Evolutionary conservation across 2,329 filamentous ascomycete species (phyloP).

Genomic region (Fusarium dimerum): DNA sequence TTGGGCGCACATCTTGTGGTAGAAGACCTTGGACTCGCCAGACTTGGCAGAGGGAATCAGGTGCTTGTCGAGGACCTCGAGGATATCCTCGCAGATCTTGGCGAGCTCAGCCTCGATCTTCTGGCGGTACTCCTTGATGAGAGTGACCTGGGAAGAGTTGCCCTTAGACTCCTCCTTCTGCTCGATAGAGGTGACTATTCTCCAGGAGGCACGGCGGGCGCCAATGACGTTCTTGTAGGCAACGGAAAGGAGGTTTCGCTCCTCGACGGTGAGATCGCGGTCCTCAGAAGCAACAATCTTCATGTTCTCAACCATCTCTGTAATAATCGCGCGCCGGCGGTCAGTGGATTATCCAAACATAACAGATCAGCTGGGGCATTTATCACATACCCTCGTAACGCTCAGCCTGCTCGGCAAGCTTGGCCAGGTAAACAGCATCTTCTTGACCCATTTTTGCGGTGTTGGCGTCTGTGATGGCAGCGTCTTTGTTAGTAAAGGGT

Average conservation of each 20-base stretch:
- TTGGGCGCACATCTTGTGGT: constrained; percentile 99
- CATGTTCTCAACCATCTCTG: constrained; percentile 99
- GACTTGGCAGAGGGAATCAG: constrained; percentile 95
- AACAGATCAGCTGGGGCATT: constrained; percentile 1
- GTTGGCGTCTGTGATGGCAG: constrained; percentile 27
- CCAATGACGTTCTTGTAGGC: constrained; percentile 99
- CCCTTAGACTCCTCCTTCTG: constrained; percentile 99
- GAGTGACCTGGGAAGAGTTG: constrained; percentile 87
- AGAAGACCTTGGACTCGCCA: constrained; percentile 99
- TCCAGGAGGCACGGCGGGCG: constrained; percentile 96
- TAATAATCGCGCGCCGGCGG: constrained; percentile 73
- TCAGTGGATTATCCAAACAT: constrained; percentile 26
- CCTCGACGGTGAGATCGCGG: constrained; percentile 85
- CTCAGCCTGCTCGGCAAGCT: constrained; percentile 99
- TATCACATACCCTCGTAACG: constrained; percentile 90
- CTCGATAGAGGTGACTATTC: constrained; percentile 99
- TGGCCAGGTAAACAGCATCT: constrained; percentile 98
- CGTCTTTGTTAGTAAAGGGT: constrained; percentile 25
- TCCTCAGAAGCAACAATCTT: constrained; percentile 96
- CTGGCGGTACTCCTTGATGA: constrained; percentile 95
- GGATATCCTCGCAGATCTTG: constrained; percentile 96
- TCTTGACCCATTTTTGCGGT: constrained; percentile 91
- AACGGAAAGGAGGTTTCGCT: constrained; percentile 97
- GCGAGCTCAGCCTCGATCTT: constrained; percentile 98
- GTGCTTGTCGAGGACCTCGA: constrained; percentile 89